These are phyloP conservation scores for Pisolithus orientalis DNA, from an alignment of 768 basidiomycete species.

Conservation along the genomic window DNA sequence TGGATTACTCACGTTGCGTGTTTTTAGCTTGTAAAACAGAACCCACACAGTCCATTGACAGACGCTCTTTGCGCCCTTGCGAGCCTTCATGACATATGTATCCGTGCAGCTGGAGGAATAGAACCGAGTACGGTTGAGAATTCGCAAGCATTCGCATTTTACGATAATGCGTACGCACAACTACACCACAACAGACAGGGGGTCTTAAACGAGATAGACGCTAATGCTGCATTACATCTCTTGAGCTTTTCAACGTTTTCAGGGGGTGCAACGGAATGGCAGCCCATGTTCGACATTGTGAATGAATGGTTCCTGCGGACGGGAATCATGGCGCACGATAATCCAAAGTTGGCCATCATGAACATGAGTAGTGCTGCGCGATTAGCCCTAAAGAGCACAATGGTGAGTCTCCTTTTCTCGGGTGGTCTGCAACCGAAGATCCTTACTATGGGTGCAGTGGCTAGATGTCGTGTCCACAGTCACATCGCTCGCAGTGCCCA, in stretches of 20 bases:
- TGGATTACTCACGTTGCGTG: constrained; percentile 10
- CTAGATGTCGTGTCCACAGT: constrained; percentile 70
- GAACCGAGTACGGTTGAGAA: constrained; percentile 51
- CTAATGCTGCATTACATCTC: constrained; percentile 73
- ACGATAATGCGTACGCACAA: constrained; percentile 62
- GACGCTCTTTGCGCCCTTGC: constrained; percentile 74
- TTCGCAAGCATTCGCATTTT: constrained; percentile 57
- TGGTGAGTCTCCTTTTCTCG: constrained; percentile 45
- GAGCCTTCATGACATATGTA: constrained; percentile 58
- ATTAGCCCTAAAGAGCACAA: constrained; percentile 60
- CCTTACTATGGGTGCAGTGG: constrained; percentile 45
- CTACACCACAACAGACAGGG: constrained; percentile 52
- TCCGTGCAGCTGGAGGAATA: constrained; percentile 56
- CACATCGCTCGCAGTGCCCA: constrained; percentile 54
- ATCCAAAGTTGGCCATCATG: constrained; percentile 54
- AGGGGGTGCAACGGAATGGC: constrained; percentile 66
- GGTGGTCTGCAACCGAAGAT: not conserved
- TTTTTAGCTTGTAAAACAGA: constrained; percentile 44
- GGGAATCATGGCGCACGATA: constrained; percentile 55
- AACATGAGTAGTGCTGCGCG: constrained; percentile 48
- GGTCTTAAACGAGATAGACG: constrained; percentile 59
- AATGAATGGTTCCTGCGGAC: constrained; percentile 72
- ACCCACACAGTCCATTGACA: constrained; percentile 66
- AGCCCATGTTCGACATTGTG: constrained; percentile 59
- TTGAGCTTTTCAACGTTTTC: constrained; percentile 68